A percentile compares a stretch with the other conserved stretches of the same genome.
Evolutionary conservation across 2,329 filamentous ascomycete species (phyloP).

Genomic region (Beauveria sp.): DNA sequence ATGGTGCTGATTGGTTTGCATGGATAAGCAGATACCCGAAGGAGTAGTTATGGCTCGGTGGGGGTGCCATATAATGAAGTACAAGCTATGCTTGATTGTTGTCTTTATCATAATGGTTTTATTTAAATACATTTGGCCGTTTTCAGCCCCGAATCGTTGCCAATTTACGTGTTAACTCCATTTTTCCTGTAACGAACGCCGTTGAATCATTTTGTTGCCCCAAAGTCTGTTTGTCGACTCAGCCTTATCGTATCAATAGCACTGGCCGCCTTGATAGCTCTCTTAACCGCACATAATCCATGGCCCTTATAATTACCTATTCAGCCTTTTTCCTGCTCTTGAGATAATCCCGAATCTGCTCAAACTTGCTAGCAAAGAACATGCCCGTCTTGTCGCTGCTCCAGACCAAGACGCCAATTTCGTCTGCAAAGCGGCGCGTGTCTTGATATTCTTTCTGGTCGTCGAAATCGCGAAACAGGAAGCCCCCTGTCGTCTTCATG

Average conservation of each 20-base stretch:
- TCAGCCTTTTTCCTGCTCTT: slow-evolving; percentile 52
- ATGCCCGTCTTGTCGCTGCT: slow-evolving; percentile 68
- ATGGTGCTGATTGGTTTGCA: slow-evolving; percentile 2
- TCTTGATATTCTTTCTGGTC: slow-evolving; percentile 61
- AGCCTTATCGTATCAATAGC: neutral
- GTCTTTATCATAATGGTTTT: slow-evolving; percentile 4
- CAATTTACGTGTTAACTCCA: neutral
- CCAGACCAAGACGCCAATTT: slow-evolving; percentile 86
- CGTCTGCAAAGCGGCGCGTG: slow-evolving; percentile 71
- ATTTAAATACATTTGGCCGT: slow-evolving; percentile 4
- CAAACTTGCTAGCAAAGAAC: slow-evolving; percentile 88
- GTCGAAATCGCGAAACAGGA: slow-evolving; percentile 83
- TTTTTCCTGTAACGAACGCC: neutral
- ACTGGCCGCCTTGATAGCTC: too few relatives aligned
- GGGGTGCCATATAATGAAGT: neutral
- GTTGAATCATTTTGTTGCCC: neutral
- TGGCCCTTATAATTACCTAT: slow-evolving; percentile 13
- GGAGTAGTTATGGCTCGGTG: neutral
- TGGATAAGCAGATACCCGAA: slow-evolving; percentile 4
- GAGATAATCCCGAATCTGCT: slow-evolving; percentile 79
- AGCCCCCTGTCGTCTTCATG: slow-evolving; percentile 77
- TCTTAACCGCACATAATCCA: too few relatives aligned
- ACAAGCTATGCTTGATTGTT: slow-evolving; percentile 6
- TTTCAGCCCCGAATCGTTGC: neutral
- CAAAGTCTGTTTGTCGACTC: neutral